Evolutionary conservation across 2,329 filamentous ascomycete species (phyloP).

Genomic region (Scedosporium aurantiacum): DNA sequence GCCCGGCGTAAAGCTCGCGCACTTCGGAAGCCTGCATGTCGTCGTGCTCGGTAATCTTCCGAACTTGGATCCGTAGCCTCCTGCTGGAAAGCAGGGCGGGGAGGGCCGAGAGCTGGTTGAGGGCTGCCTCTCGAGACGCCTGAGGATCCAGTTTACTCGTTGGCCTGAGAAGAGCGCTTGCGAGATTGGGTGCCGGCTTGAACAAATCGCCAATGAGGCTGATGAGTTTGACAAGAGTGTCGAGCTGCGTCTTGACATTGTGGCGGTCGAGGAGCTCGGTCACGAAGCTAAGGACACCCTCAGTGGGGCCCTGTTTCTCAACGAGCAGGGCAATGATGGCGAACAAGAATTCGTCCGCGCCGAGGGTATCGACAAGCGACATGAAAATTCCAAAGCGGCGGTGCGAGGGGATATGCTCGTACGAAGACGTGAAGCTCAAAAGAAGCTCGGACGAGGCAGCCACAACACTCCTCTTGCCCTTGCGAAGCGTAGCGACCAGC

Average conservation of each 20-base stretch:
- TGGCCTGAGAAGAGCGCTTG: slow-evolving; percentile 51
- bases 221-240: slow-evolving; percentile 67
- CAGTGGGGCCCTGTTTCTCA: slow-evolving; percentile 75
- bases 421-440: slow-evolving; percentile 92
- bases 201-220: slow-evolving; percentile 66
- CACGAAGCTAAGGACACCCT: slow-evolving; percentile 63
- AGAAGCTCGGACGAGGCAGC: slow-evolving; percentile 79
- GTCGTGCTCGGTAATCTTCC: slow-evolving; percentile 45
- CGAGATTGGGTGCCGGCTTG: slow-evolving; percentile 62
- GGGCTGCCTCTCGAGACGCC: slow-evolving; percentile 30
- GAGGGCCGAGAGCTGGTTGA: slow-evolving; percentile 44
- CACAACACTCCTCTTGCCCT: slow-evolving; percentile 66
- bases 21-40: slow-evolving; percentile 57
- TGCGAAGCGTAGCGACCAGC: slow-evolving; percentile 72
- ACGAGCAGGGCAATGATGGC: slow-evolving; percentile 80
- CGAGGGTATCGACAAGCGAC: slow-evolving; percentile 74
- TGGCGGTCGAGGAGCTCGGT: slow-evolving; percentile 64
- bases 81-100: slow-evolving; percentile 47
- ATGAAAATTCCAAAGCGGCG: slow-evolving; percentile 73
- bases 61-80: slow-evolving; percentile 44
- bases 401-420: slow-evolving; percentile 88
- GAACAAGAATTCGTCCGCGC: slow-evolving; percentile 76
- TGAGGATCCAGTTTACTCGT: slow-evolving; percentile 7
- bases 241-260: slow-evolving; percentile 62
- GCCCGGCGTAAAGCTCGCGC: slow-evolving; percentile 55